Evolutionary conservation across 1,139 yeast genomes (phyloP).

Genomic region (Pichia cactophila): DNA sequence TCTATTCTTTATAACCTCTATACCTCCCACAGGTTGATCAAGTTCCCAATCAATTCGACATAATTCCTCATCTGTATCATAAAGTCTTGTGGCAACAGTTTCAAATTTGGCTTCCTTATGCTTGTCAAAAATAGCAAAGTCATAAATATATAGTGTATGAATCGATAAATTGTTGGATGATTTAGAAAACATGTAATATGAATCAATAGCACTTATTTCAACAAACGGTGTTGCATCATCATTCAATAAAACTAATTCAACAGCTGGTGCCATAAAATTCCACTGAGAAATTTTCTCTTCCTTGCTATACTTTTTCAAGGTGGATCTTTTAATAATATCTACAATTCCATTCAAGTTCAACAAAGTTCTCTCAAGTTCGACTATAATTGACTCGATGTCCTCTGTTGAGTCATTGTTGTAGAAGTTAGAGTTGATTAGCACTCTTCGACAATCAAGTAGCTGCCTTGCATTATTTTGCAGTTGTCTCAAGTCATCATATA

Average conservation of each 20-base stretch:
- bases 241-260: constrained; percentile 42
- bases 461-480: constrained; percentile 53
- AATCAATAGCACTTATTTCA: constrained; percentile 41
- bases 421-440: constrained; percentile 25
- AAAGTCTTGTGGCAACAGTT: constrained; percentile 20
- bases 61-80: constrained; percentile 39
- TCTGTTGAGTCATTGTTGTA: constrained; percentile 18
- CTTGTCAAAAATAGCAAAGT: constrained; percentile 22
- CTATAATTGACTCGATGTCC: constrained; percentile 37
- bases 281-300: constrained; percentile 32
- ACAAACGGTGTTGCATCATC: constrained; percentile 37
- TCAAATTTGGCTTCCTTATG: constrained; percentile 21
- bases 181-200: constrained; percentile 35
- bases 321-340: constrained; percentile 39
- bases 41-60: constrained; percentile 62
- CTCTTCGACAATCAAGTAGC: constrained; percentile 28
- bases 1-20: constrained; percentile 52
- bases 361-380: constrained; percentile 49
- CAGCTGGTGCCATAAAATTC: constrained; percentile 40
- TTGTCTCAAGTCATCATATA: constrained; percentile 43
- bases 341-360: constrained; percentile 59
- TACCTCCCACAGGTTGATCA: constrained; percentile 82
- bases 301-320: constrained; percentile 31
- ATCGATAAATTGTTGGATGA: constrained; percentile 40
- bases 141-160: constrained; percentile 33